Evolutionary conservation across 352 stramenopile genomes (phyloP).

Genomic region (Globisporangium megalacanthum): DNA sequence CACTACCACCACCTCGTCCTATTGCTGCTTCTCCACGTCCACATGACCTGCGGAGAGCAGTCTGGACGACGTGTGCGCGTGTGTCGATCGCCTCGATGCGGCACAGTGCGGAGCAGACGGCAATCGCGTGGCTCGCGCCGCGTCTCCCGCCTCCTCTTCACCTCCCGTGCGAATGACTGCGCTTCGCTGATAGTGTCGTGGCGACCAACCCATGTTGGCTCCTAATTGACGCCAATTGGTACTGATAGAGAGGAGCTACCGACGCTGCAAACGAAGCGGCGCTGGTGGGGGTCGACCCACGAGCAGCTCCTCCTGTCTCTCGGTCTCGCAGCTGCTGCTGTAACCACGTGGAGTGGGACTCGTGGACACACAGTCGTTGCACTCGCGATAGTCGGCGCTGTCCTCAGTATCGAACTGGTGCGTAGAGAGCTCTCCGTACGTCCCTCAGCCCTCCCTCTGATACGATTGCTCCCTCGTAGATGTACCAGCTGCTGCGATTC

Average conservation of each 20-base stretch:
- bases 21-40: too few species aligned
- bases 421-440: background rate
- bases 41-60: too few species aligned
- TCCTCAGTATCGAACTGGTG: conserved; percentile 5
- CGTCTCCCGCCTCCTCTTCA: background rate
- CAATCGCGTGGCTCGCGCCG: background rate
- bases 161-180: background rate
- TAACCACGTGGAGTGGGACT: background rate
- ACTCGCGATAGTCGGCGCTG: background rate
- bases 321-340: background rate
- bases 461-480: background rate
- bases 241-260: background rate
- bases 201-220: too few species aligned
- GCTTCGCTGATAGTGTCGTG: too few species aligned
- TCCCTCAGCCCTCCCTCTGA: background rate
- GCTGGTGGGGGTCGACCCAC: background rate
- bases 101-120: background rate
- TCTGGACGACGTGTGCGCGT: background rate
- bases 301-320: background rate
- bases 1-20: too few species aligned
- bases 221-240: too few species aligned
- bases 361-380: background rate
- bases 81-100: background rate
- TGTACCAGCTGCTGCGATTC: conserved; percentile 11
- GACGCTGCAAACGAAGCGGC: background rate